Evolutionary conservation across 2,329 filamentous ascomycete species (phyloP), one percentile per base, ranked within the genome.

Genomic region (Ophiocordyceps polyrhachis-furcata): DNA sequence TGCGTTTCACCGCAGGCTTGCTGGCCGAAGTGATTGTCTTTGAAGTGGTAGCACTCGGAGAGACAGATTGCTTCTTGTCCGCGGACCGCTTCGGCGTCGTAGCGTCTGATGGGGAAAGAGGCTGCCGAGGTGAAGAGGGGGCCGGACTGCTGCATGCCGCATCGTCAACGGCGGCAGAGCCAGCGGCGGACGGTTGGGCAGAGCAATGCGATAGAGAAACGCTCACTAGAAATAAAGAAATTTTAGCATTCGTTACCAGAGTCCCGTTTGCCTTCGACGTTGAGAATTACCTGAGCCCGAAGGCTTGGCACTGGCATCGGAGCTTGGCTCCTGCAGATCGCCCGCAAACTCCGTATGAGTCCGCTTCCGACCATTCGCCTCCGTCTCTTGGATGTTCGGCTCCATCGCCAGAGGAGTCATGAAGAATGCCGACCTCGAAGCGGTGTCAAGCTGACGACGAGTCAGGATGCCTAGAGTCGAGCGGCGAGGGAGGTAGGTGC

Each of bases 321-420:
- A 43, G 19, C 59, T 54, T 21, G 49, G 43, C 44, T 55, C 55
- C n/a, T 54, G 44, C 20, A 57, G 48, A 21, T 63, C 56, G 11
- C 56, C 60, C 3, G 62, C 51, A 48, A 63, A 72, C 29, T 70
- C 65, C 38, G 67, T 61, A 49, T 70, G 67, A 40, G 58, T 65
- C 47, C 68, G 58, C 55, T 74, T 73, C 44, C 63, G 61, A 42
- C 59, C 57, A 25, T 56, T 57, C 19, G 56, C 51, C 43, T 70
- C 66, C 21, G 62, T 56, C 52, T 69, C 66, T 53, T 65, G 63
- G 28, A 70, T 61, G 48, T 73, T 73, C 13, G 62, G 56, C 17
- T 69, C 67, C 54, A 71, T 60, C 44, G 64, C 59, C 41, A 63
- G 57, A 23, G 74, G 58, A 54, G 71, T 64, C 70, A 73, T 73